Percentiles rank a stretch among this genome's conserved stretches.
phyloP scores from a whole-genome alignment of 1,284 basidiomycete genomes.

The Austroboletus rostrupii region DNA sequence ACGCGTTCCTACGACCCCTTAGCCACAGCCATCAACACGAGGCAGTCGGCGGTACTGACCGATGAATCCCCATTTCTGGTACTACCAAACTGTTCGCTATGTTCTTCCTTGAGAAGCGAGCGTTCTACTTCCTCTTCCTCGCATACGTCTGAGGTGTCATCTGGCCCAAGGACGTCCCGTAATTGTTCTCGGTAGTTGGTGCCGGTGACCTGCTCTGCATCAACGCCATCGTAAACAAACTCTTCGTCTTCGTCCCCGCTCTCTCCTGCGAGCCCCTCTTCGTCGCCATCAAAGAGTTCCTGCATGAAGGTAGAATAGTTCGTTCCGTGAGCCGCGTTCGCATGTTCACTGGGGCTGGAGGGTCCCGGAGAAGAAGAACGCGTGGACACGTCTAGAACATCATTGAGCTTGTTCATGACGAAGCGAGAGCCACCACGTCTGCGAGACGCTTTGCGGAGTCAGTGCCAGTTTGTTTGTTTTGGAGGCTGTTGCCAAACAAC shows the following conservation, averaged over 20 bases:
- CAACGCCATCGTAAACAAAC: constrained; percentile 71
- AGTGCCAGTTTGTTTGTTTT: constrained; percentile 20
- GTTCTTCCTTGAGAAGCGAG: constrained; percentile 39
- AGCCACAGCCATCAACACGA: constrained; percentile 16
- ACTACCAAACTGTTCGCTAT: constrained; percentile 27
- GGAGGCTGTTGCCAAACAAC: constrained; percentile 28
- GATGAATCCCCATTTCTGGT: constrained; percentile 33
- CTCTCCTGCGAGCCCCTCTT: constrained; percentile 35
- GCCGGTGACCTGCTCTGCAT: constrained; percentile 44
- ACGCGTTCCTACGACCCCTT: constrained; percentile 29
- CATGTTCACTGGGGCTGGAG: constrained; percentile 30
- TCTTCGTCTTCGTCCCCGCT: constrained; percentile 52
- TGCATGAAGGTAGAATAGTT: constrained; percentile 73
- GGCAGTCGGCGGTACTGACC: constrained; percentile 35
- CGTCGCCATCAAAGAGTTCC: constrained; percentile 59
- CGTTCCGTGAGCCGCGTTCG: constrained; percentile 36
- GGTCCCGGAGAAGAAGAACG: constrained; percentile 18
- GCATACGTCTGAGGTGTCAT: constrained; percentile 52
- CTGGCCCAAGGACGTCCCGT: constrained; percentile 67
- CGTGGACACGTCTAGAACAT: neutral
- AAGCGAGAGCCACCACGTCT: neutral
- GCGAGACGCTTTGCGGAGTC: neutral
- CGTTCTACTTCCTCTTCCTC: constrained; percentile 46
- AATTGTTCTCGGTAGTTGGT: constrained; percentile 62
- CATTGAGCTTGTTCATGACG: constrained; percentile 12